Percentiles rank a stretch among this genome's conserved stretches.
These are phyloP conservation scores for Boletus edulis DNA, from an alignment of 768 basidiomycete genomes.

Conservation along the genomic window DNA sequence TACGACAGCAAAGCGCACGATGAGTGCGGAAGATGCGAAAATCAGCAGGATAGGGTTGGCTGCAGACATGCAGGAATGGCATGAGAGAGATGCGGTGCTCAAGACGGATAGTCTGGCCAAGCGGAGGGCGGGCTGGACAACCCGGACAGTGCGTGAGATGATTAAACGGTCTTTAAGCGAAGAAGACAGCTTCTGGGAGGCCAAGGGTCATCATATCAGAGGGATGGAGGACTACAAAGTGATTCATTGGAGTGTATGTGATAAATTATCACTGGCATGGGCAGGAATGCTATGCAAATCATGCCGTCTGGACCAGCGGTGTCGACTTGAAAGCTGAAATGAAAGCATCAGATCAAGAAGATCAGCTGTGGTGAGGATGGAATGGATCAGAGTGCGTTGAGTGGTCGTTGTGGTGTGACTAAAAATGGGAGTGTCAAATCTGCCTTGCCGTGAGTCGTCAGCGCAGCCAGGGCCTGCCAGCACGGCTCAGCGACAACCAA, in stretches of 20 bases:
- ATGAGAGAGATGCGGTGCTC: slow-evolving; percentile 9
- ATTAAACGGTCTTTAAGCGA: slow-evolving; percentile 7
- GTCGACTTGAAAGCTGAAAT: background rate
- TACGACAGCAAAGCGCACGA: background rate
- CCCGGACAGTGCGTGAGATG: slow-evolving; percentile 9
- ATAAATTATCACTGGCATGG: too few species aligned
- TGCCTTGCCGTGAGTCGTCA: slow-evolving; percentile 26
- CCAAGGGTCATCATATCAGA: background rate
- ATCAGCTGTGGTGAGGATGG: background rate
- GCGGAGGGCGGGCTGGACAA: background rate
- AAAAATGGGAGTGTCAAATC: slow-evolving; percentile 23
- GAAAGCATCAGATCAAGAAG: background rate
- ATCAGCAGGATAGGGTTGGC: background rate
- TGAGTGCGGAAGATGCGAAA: background rate
- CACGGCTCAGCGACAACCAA: slow-evolving; percentile 27
- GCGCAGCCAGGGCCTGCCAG: slow-evolving; percentile 28
- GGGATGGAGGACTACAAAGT: slow-evolving; percentile 6
- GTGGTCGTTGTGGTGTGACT: background rate
- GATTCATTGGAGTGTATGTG: too few species aligned
- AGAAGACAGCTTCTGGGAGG: slow-evolving; percentile 3
- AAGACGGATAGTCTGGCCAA: background rate
- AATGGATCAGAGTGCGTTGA: background rate
- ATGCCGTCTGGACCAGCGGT: background rate
- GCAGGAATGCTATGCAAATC: too few species aligned
- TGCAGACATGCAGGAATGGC: slow-evolving; percentile 24